These are phyloP conservation scores for Bromus sterilis DNA, from an alignment of 176 grass and related monocot genomes.

Conservation along the genomic window DNA sequence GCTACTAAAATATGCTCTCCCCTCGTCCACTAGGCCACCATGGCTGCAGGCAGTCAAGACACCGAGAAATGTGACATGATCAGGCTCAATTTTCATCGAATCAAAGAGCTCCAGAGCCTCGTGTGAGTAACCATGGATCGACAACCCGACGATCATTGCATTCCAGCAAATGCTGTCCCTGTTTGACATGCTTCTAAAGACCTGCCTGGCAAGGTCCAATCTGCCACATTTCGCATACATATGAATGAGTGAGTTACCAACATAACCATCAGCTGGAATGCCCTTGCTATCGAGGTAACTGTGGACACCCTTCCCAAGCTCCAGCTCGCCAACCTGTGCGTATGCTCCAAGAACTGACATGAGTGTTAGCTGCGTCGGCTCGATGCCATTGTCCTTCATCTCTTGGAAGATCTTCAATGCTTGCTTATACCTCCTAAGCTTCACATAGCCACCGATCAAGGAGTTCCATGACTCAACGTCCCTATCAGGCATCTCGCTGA, in stretches of 20 bases:
- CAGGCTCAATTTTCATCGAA: conserved; percentile 42
- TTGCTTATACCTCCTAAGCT: conserved; percentile 6
- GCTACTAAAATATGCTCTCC: conserved; percentile 35
- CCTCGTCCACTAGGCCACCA: conserved; percentile 50
- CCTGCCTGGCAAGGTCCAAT: conserved; percentile 33
- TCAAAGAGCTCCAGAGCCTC: conserved; percentile 52
- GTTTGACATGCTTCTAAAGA: conserved; percentile 47
- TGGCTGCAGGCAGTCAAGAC: conserved; percentile 72
- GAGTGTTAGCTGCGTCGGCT: conserved; percentile 53
- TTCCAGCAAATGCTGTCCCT: conserved; percentile 59
- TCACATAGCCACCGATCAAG: conserved; percentile 49
- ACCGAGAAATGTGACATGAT: conserved; percentile 50
- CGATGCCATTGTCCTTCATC: conserved; percentile 36
- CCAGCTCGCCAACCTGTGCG: conserved; percentile 34
- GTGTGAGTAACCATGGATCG: conserved; percentile 44
- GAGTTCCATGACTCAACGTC: conserved; percentile 64
- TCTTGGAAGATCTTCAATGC: conserved; percentile 42
- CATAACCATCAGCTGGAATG: conserved; percentile 54
- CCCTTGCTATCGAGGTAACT: conserved; percentile 35
- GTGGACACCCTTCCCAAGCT: conserved; percentile 46
- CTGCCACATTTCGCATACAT: conserved; percentile 76
- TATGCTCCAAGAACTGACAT: conserved; percentile 49
- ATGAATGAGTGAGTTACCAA: conserved; percentile 55
- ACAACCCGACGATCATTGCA: conserved; percentile 58
- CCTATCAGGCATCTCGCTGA: conserved; percentile 43